A percentile compares a stretch with the other conserved stretches of the same genome.
Evolutionary conservation across 176 grass and related monocot genomes (phyloP).

Genomic region (Alopecurus myosuroides): DNA sequence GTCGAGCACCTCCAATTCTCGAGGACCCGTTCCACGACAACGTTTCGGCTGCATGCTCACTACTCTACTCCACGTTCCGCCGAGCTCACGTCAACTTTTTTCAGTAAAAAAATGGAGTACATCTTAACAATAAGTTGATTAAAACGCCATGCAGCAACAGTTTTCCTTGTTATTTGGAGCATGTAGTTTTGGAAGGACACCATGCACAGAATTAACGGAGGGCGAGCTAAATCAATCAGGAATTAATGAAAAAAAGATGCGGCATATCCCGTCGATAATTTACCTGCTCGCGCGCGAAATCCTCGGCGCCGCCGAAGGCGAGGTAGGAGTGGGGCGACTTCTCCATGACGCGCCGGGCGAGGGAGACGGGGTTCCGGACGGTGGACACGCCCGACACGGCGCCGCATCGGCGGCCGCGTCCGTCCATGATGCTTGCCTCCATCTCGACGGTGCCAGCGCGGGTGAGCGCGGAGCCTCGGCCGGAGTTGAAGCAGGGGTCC

Average conservation of each 20-base stretch:
- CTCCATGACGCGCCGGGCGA: constrained; percentile 84
- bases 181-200: neutral
- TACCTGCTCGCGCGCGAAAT: constrained; percentile 85
- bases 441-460: constrained; percentile 83
- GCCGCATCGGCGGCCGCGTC: constrained; percentile 67
- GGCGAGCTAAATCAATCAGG: neutral
- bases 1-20: neutral
- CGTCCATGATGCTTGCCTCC: constrained; percentile 99
- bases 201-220: neutral
- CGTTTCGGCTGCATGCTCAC: neutral
- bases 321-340: constrained; percentile 89
- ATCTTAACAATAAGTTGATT: neutral
- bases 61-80: neutral
- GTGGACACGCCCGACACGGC: constrained; percentile 87
- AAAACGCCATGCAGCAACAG: neutral
- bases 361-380: constrained; percentile 78
- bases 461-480: constrained; percentile 77
- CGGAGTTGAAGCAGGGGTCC: constrained; percentile 89
- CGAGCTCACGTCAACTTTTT: neutral
- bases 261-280: neutral
- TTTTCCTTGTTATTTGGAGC: neutral
- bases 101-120: neutral
- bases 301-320: constrained; percentile 86
- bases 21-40: no score
- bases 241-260: neutral